These are phyloP conservation scores for Coniochaeta ligniaria DNA, from an alignment of 2,329 filamentous ascomycete species.

Conservation along the genomic window DNA sequence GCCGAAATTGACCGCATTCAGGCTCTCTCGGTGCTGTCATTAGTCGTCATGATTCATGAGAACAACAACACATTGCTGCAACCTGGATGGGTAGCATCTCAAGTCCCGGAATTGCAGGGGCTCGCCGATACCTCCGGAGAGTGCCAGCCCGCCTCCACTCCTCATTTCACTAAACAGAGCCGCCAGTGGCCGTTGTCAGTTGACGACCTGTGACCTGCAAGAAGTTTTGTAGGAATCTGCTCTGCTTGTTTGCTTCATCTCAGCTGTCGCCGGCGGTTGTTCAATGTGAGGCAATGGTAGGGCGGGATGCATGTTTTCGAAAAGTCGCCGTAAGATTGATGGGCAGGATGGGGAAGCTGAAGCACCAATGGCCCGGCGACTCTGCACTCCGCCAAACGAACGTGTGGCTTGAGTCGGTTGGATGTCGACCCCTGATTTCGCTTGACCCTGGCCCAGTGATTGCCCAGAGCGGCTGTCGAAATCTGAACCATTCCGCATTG, in stretches of 20 bases:
- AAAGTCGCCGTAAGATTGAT: background rate
- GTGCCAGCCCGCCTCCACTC: background rate
- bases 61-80: background rate
- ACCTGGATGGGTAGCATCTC: background rate
- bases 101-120: constrained; percentile 1
- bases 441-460: background rate
- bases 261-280: background rate
- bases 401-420: background rate
- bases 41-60: background rate
- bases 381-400: background rate
- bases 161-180: background rate
- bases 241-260: constrained; percentile 2
- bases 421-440: background rate
- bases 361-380: constrained; percentile 1
- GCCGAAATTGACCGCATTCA: background rate
- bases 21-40: background rate
- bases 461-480: background rate
- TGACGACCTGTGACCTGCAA: background rate
- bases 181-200: background rate
- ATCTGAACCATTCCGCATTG: background rate
- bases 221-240: too few species aligned
- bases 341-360: background rate
- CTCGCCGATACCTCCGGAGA: background rate
- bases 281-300: constrained; percentile 2
- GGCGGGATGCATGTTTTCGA: background rate